These are phyloP conservation scores for Picea sitchensis DNA, from an alignment of 75 land plant genomes.

Conservation along the genomic window DNA sequence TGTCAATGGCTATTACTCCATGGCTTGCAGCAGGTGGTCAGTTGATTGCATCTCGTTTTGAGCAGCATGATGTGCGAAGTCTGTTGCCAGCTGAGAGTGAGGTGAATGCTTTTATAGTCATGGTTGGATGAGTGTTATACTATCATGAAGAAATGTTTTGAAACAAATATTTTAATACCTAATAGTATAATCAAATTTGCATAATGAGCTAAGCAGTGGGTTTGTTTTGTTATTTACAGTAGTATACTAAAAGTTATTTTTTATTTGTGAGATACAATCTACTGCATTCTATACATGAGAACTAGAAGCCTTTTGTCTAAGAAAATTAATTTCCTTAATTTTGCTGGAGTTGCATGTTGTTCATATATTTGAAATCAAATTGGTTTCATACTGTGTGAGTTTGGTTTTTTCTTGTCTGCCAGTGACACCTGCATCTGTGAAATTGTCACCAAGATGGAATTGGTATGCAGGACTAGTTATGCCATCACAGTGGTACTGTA, in stretches of 20 bases:
- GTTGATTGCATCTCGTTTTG: constrained; percentile 88
- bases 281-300: background rate
- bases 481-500: background rate
- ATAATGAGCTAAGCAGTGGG: background rate
- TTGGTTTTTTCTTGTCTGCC: background rate
- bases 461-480: background rate
- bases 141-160: background rate
- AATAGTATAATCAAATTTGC: background rate
- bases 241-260: background rate
- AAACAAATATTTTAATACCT: background rate
- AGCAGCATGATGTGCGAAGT: constrained; percentile 95
- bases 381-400: background rate
- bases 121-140: background rate
- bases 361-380: background rate
- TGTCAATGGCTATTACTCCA: constrained; percentile 97
- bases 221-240: background rate
- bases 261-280: background rate
- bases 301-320: background rate
- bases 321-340: background rate
- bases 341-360: background rate
- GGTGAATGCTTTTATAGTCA: constrained; percentile 27
- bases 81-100: constrained; percentile 92
- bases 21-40: constrained; percentile 98
- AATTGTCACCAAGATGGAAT: background rate
- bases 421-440: background rate